Evolutionary conservation across 2,329 filamentous ascomycete genomes (phyloP), one percentile per base, ranked within the genome.

Genomic region (Coleophoma cylindrospora): DNA sequence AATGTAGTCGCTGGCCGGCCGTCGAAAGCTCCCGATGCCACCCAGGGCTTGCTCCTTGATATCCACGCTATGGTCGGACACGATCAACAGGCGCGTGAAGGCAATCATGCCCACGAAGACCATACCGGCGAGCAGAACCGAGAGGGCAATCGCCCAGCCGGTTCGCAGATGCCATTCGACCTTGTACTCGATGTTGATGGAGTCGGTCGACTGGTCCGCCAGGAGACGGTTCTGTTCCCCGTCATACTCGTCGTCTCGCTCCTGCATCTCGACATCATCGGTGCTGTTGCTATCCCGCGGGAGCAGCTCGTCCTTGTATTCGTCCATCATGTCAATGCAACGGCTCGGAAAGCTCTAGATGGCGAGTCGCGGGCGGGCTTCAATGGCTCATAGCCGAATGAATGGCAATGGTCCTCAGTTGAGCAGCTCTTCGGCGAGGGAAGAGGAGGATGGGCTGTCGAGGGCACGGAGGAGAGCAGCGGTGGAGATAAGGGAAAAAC

Each of bases 1-100:
- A 4, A 82, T 64, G 52, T 88, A 86, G 45, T 83, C 77, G 1
- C 68, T 65, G 2, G 68, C 69, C 33, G 61, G 54, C 51, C 63
- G 57, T 38, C 62, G 61, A 49, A 66, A 66, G 11, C 53, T 47
- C 33, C 50, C 55, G 45, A 55, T 48, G 1, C 52, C 54, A 17
- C 34, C 14, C 13, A 8, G 27, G 27, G 27, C 27, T 27, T 27
- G 27, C 17, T 54, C 43, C 9, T 40, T n/a, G 12, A 56, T 53
- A 9, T 56, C 34, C 6, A 43, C 22, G 2, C 36, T 36, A 2
- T 44, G n/a, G 6, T 51, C 43, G 13, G 47, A 44, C 11, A 56
- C 55, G 32, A 64, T 61, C 37, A 64, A 54, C 14, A 40, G n/a
- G 33, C 47, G 60, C 2, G 57, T 56, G 44, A 64, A 61, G 8